These are phyloP conservation scores for Backusella parvicylindrica DNA, from an alignment of 192 early-diverging fungal species.

Conservation along the genomic window DNA sequence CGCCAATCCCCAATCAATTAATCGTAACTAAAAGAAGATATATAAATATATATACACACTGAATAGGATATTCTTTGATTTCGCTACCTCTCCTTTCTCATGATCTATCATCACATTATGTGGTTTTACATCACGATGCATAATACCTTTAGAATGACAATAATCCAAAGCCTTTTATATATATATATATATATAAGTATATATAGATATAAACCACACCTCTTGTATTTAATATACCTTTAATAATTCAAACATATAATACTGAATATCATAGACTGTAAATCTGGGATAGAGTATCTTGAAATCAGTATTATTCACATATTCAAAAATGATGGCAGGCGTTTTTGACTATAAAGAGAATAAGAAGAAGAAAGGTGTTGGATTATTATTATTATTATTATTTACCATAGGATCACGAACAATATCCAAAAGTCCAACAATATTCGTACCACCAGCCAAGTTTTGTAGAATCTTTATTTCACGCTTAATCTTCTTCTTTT, in stretches of 20 bases:
- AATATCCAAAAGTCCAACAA: conserved; percentile 89
- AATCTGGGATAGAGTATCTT: conserved; percentile 94
- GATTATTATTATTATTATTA: background rate
- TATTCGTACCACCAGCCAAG: conserved; percentile 90
- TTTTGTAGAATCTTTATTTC: conserved; percentile 99
- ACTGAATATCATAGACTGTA: conserved; percentile 93
- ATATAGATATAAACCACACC: background rate
- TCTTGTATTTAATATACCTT: conserved; percentile 55
- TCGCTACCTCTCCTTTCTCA: conserved; percentile 67
- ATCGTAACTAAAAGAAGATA: conserved; percentile 58
- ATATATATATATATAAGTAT: background rate
- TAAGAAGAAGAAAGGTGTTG: background rate
- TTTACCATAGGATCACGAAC: conserved; percentile 89
- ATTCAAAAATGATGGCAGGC: conserved; percentile 94
- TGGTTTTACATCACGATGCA: conserved; percentile 99
- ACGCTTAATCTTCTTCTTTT: conserved; percentile 99
- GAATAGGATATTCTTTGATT: background rate
- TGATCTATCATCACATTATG: conserved; percentile 99
- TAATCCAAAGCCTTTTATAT: conserved; percentile 83
- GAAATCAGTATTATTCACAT: conserved; percentile 98
- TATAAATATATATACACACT: background rate
- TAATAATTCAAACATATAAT: conserved; percentile 94
- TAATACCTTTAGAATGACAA: conserved; percentile 97
- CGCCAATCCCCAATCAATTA: conserved; percentile 99
- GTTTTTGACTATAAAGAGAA: conserved; percentile 74